Evolutionary conservation across 1,284 basidiomycete species (phyloP), one percentile per base, ranked within the genome.

Genomic region (Ceratobasidium sp.): DNA sequence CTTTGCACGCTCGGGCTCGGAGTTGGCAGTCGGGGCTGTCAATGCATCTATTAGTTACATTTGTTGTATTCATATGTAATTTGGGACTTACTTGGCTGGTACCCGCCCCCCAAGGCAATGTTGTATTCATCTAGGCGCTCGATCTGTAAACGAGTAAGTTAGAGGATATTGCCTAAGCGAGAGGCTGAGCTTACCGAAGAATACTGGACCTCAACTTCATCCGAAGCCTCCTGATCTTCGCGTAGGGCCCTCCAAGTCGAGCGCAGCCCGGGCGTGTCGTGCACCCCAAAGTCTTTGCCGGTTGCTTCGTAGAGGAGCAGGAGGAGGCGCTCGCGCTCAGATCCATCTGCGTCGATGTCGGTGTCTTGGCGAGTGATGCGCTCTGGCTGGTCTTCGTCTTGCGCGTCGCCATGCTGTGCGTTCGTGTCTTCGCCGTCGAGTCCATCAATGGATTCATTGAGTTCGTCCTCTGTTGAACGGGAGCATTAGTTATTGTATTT

Each of bases 161-260:
- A n/a, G n/a, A 6, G 5, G 18, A 30, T 8, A 26, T n/a, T 21
- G 30, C 13, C 18, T 7, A 54, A 11, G 4, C 50, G 23, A 30
- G 18, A 7, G 11, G 16, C 7, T 23, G 18, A 16, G 23, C 49
- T 26, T 54, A 54, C 52, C 52, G 30, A 32, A 54, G 52, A 32
- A 54, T 32, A 54, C 21, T 30, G 5, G 52, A 54, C 52, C 52
- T 54, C 52, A 32, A 54, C 18, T 54, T 54, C 52, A 16, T 54
- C 52, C 28, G 14, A 11, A 54, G 52, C 52, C 52, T 54, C 52
- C n/a, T 54, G 18, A 30, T 16, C 5, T 16, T 30, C 52, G 26
- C 52, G 35, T 13, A 16, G 23, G 28, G 52, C 11, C n/a, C n/a
- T 54, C 52, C 52, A 54, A 14, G 35, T 13, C 9, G 11, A 14